These are phyloP conservation scores for Nicotiana benthamiana DNA, from an alignment of 257 asterid species.

Conservation along the genomic window DNA sequence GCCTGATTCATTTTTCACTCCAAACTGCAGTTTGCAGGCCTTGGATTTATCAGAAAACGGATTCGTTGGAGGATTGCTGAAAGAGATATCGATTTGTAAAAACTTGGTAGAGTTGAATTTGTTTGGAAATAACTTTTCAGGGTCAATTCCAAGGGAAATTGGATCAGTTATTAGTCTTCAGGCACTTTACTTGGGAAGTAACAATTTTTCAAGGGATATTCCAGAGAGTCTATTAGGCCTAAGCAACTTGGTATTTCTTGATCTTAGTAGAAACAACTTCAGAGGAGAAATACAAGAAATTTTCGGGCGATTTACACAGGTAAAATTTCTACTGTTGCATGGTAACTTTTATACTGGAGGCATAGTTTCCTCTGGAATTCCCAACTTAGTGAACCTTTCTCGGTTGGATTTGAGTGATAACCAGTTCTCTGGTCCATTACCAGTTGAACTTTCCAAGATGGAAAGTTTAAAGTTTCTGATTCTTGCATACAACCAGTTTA, in stretches of 20 bases:
- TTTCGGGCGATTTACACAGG: slow-evolving; percentile 55
- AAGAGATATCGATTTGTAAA: slow-evolving; percentile 49
- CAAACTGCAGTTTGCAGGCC: slow-evolving; percentile 40
- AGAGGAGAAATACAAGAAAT: slow-evolving; percentile 62
- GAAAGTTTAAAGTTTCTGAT: slow-evolving; percentile 48
- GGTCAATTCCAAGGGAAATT: slow-evolving; percentile 55
- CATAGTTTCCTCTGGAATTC: slow-evolving; percentile 49
- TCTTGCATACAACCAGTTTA: slow-evolving; percentile 64
- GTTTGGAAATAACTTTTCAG: slow-evolving; percentile 51
- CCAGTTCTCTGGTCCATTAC: slow-evolving; percentile 59
- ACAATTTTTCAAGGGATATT: slow-evolving; percentile 63
- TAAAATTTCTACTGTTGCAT: slow-evolving; percentile 57
- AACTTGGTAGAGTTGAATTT: slow-evolving; percentile 38
- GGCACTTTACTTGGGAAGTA: slow-evolving; percentile 57
- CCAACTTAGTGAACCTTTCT: slow-evolving; percentile 38
- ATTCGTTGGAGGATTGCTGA: slow-evolving; percentile 50
- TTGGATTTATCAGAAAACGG: slow-evolving; percentile 65
- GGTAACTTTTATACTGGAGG: slow-evolving; percentile 59
- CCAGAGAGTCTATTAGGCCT: slow-evolving; percentile 48
- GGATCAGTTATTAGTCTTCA: slow-evolving; percentile 44
- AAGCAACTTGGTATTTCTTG: slow-evolving; percentile 49
- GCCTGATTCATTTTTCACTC: slow-evolving; percentile 31
- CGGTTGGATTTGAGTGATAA: slow-evolving; percentile 82
- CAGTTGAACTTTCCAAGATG: slow-evolving; percentile 50
- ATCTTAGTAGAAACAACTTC: slow-evolving; percentile 58